Evolutionary conservation across 148 eudicot species (phyloP).

Genomic region (Rhododendron molle): DNA sequence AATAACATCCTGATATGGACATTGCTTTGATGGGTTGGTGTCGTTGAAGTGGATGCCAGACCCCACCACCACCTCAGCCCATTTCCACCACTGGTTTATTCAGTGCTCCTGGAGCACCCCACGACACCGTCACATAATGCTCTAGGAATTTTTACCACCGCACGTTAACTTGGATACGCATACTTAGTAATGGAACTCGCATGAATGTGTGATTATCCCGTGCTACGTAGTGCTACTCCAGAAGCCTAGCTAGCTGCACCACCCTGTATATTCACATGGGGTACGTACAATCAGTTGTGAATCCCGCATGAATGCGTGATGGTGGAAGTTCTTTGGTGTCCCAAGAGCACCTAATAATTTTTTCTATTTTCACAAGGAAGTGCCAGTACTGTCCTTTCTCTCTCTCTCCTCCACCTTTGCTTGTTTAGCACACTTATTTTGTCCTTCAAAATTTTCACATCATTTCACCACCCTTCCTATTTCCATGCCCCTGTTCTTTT

Average conservation of each 20-base stretch:
- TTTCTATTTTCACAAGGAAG: neutral
- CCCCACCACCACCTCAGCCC: conserved; percentile 8
- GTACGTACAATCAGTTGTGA: neutral
- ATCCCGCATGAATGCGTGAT: neutral
- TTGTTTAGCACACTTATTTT: conserved; percentile 20
- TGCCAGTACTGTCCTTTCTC: neutral
- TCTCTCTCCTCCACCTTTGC: conserved; percentile 13
- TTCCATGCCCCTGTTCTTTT: conserved; percentile 19
- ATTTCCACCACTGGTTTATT: neutral
- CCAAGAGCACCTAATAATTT: neutral
- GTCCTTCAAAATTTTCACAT: neutral
- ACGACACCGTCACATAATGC: neutral
- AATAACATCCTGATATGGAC: conserved; percentile 19
- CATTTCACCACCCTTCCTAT: conserved; percentile 10
- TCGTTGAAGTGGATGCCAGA: conserved; percentile 23
- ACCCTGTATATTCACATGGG: neutral
- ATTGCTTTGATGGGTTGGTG: conserved; percentile 22
- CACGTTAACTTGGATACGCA: neutral
- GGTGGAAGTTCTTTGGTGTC: neutral
- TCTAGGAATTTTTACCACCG: neutral
- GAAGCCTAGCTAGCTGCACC: too few relatives aligned
- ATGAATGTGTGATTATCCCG: neutral
- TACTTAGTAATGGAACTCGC: neutral
- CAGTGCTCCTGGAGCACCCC: neutral
- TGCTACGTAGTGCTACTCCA: neutral